Base-by-base conservation (phyloP, 176 grass and related monocot species). In the Lolium multiflorum region DNA sequence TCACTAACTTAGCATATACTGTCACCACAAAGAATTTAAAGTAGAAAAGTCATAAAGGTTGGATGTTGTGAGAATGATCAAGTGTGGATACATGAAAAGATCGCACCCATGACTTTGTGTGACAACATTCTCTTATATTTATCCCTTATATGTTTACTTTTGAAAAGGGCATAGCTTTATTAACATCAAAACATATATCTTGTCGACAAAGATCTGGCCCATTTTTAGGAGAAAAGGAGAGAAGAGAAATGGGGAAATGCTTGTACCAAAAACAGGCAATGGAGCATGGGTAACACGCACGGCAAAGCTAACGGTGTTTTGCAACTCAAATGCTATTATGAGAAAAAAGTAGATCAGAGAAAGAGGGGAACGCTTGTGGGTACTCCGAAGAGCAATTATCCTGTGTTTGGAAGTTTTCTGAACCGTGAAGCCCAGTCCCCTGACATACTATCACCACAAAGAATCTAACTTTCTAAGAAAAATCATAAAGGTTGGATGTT, bases 61-160 rank as follows among this genome's bases (percentile, higher is more conserved):
- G 47, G 72, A 51, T 9, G 72, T 28, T 25, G 24, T 75, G 22
- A 51, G 22, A 16, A 48, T 21, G 11, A 21, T 74, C 71, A 25
- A 74, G 47, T 75, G 22, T 52, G 47, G 72, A 75, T 74, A 24
- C 21, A 16, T 50, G 71, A 74, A 44, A 74, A 52, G 7, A 51
- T 16, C 17, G 22, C 72, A 75, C 22, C 22, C 72, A 75, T 26
- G 72, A 9, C 47, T 75, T 75, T 52, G 47, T 0, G 8, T 28
- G 22, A 10, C 47, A 28, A 28, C 22, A 52, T 52, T 31, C 31
- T 35, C 31, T 35, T 25, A 49, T 50, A 3, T 52, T 51, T 26
- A 10, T 51, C 17, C 51, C 0, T 70, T 31, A 35, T 41, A 70
- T 39, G 17, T 70, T 41, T 41, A n/a, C 6, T 75, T 52, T 4